Conservation (phyloP, 352 stramenopile species). For the Pythium apleroticum region DNA sequence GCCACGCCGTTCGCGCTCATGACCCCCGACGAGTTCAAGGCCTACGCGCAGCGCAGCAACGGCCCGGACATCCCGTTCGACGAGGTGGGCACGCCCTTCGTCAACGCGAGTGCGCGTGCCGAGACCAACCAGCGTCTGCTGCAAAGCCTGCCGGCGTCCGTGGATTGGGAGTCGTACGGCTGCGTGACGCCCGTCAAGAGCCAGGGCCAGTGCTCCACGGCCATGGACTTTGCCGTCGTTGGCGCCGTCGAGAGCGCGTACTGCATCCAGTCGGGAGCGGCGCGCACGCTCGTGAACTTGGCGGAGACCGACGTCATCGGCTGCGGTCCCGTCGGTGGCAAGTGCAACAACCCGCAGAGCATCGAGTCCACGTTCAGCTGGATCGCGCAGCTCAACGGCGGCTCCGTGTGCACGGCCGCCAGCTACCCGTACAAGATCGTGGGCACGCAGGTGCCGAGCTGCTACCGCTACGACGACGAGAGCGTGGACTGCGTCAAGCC, state of each 20-base stretch:
- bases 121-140: background rate
- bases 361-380: background rate
- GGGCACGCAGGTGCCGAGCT: background rate
- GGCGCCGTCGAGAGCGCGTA: constrained; percentile 89
- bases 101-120: background rate
- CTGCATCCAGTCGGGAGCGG: constrained; percentile 65
- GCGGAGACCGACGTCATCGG: constrained; percentile 94
- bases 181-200: constrained; percentile 35
- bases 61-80: too few species aligned
- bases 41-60: constrained; percentile 24
- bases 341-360: constrained; percentile 45
- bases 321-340: constrained; percentile 83
- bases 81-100: background rate
- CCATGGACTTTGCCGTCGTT: constrained; percentile 95
- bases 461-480: constrained; percentile 3
- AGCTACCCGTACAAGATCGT: background rate
- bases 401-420: too few species aligned
- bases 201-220: constrained; percentile 95
- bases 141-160: background rate
- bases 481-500: constrained; percentile 4
- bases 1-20: constrained; percentile 60
- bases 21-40: constrained; percentile 47
- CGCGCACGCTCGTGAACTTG: constrained; percentile 64
- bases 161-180: constrained; percentile 10
- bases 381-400: too few species aligned